Percentiles rank a stretch among this genome's conserved stretches.
Evolutionary conservation across 192 early-diverging fungal genomes (phyloP).

Genomic region (Entomortierella parvispora): DNA sequence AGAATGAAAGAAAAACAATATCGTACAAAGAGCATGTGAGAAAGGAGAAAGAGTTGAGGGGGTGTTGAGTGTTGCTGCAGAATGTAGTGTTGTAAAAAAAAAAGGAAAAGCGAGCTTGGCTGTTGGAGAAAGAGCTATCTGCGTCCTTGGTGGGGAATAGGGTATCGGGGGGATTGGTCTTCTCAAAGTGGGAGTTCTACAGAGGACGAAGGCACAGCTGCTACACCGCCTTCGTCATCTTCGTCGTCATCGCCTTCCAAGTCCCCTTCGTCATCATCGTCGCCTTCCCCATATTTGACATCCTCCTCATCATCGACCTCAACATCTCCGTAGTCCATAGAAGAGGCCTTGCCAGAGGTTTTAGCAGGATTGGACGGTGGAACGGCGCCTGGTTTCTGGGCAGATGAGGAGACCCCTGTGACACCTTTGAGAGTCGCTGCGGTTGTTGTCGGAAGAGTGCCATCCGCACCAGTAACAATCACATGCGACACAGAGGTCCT

Average conservation of each 20-base stretch:
- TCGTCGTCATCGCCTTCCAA: background rate
- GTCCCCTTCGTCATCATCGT: background rate
- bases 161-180: no score
- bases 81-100: no score
- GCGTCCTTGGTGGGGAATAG: no score
- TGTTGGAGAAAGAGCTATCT: no score
- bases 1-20: no score
- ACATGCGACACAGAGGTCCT: conserved; percentile 15
- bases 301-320: conserved; percentile 4
- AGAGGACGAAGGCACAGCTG: background rate
- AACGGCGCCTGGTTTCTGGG: no score
- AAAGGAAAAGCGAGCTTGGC: no score
- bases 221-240: background rate
- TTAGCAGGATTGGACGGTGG: no score
- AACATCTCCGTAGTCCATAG: conserved; percentile 3
- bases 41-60: conserved; percentile 5
- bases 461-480: conserved; percentile 5
- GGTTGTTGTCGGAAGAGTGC: background rate
- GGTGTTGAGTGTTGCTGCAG: no score
- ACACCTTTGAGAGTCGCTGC: background rate
- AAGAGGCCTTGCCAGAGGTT: no score
- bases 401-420: background rate
- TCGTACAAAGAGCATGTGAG: background rate
- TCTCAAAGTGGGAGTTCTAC: background rate
- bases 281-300: background rate